Conservation (phyloP, 345 rosid species). For the Linum trigynum region DNA sequence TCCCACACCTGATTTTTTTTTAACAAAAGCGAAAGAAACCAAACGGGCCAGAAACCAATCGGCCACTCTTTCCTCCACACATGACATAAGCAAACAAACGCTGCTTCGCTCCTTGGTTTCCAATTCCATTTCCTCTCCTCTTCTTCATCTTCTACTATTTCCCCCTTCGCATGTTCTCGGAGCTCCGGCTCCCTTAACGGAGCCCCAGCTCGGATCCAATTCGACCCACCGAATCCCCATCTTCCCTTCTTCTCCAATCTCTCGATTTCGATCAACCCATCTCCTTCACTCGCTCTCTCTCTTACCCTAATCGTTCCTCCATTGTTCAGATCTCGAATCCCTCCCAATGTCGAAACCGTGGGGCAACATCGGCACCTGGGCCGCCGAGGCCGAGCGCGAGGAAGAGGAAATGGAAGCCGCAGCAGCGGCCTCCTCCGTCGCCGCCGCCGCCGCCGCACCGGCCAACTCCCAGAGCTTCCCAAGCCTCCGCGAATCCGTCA, state of each 20-base stretch:
- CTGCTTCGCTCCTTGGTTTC: no score
- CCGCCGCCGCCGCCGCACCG: conserved; percentile 13
- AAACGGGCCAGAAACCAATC: not conserved
- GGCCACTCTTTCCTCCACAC: no score
- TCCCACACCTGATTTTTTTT: not conserved
- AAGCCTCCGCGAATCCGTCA: conserved; percentile 58
- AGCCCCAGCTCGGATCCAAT: conserved; percentile 24
- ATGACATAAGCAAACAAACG: no score
- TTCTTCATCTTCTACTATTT: not conserved
- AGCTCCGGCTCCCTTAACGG: conserved; percentile 56
- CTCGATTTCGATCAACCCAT: not conserved
- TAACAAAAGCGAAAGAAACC: not conserved
- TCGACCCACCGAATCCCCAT: not conserved
- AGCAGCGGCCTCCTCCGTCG: conserved; percentile 29
- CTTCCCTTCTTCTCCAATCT: not conserved
- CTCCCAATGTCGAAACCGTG: conserved; percentile 50
- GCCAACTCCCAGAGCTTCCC: conserved; percentile 60
- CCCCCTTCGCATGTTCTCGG: conserved; percentile 38
- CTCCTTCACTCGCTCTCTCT: not conserved
- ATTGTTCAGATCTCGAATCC: conserved; percentile 18
- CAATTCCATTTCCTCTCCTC: no score
- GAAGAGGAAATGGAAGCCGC: conserved; percentile 44
- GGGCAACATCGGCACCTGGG: conserved; percentile 89
- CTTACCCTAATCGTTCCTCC: conserved; percentile 6
- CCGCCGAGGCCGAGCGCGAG: conserved; percentile 83